Percentiles rank a stretch among this genome's conserved stretches.
These are phyloP conservation scores for Ascosphaera apis DNA, from an alignment of 2,329 filamentous ascomycete genomes.

Conservation along the genomic window DNA sequence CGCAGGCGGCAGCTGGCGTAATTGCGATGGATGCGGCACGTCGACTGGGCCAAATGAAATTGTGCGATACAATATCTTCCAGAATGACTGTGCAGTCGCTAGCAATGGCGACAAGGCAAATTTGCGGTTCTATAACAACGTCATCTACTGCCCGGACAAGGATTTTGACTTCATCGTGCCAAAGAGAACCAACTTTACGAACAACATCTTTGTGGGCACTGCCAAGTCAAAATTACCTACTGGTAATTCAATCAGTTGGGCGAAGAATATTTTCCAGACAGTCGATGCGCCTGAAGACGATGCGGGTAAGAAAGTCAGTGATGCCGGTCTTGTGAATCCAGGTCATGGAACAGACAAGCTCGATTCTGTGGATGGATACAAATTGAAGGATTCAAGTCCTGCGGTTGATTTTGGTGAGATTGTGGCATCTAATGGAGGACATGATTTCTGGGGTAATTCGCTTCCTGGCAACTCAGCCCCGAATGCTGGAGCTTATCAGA, in stretches of 20 bases:
- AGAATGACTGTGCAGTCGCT: constrained; percentile 9
- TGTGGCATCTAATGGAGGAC: constrained; percentile 6
- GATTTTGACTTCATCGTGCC: constrained; percentile 8
- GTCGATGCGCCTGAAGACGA: constrained; percentile 5
- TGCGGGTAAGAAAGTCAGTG: constrained; percentile 6
- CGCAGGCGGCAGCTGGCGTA: constrained; percentile 9
- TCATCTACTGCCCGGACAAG: constrained; percentile 8
- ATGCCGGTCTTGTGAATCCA: constrained; percentile 1
- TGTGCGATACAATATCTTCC: constrained; percentile 10
- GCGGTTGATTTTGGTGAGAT: constrained; percentile 5
- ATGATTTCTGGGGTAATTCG: constrained; percentile 7
- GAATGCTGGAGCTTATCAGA: constrained; percentile 8
- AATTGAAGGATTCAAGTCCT: constrained; percentile 5
- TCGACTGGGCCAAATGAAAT: constrained; percentile 9
- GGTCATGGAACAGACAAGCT: too few relatives aligned
- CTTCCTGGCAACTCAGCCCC: constrained; percentile 5
- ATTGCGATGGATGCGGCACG: constrained; percentile 10
- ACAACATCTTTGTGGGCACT: constrained; percentile 10
- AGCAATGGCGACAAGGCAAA: constrained; percentile 8
- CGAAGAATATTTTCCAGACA: constrained; percentile 8
- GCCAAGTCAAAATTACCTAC: constrained; percentile 6
- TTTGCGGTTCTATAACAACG: constrained; percentile 10
- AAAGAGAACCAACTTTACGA: constrained; percentile 6
- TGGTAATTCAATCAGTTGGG: constrained; percentile 6
- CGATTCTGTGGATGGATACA: constrained; percentile 4